phyloP scores from a whole-genome alignment of 192 early-diverging fungal species.

The Entophlyctis helioformis region DNA sequence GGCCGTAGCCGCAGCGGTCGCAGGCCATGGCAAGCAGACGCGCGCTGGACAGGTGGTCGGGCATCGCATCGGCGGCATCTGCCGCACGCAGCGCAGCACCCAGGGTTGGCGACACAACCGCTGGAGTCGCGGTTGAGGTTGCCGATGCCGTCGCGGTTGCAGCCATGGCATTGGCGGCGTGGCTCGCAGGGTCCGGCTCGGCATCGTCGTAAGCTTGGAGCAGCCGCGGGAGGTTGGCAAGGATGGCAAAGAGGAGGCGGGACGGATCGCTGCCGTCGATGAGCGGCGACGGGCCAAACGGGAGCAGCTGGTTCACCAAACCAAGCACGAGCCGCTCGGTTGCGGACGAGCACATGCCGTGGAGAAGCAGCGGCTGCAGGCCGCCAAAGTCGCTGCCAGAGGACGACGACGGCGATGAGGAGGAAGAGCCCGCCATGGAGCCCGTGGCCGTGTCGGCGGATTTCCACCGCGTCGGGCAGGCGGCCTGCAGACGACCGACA shows the following conservation, averaged over 20 bases:
- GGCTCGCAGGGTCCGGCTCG: conserved; percentile 4
- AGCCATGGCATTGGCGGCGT: too few species aligned
- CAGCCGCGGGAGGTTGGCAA: conserved; percentile 59
- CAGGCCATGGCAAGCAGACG: too few species aligned
- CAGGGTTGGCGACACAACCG: conserved; percentile 19
- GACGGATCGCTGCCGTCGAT: conserved; percentile 49
- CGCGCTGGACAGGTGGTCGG: conserved; percentile 35
- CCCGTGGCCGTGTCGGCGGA: too few species aligned
- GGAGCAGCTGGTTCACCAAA: conserved; percentile 45
- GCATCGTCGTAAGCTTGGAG: conserved; percentile 52
- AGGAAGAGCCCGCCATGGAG: too few species aligned
- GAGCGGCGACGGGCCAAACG: conserved; percentile 39
- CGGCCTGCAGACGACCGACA: too few species aligned
- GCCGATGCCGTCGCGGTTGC: too few species aligned
- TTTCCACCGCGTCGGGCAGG: too few species aligned
- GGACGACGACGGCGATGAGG: too few species aligned
- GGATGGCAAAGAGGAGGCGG: conserved; percentile 50
- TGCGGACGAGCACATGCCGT: conserved; percentile 48
- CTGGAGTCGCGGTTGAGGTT: too few species aligned
- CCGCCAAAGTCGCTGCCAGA: too few species aligned
- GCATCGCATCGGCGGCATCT: conserved; percentile 26
- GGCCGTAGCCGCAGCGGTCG: conserved; percentile 24
- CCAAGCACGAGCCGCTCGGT: conserved; percentile 44
- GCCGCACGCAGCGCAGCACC: conserved; percentile 39
- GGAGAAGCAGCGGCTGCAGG: conserved; percentile 58